Conservation (phyloP, 2,329 filamentous ascomycete genomes). For the Cladorrhinum sp. region DNA sequence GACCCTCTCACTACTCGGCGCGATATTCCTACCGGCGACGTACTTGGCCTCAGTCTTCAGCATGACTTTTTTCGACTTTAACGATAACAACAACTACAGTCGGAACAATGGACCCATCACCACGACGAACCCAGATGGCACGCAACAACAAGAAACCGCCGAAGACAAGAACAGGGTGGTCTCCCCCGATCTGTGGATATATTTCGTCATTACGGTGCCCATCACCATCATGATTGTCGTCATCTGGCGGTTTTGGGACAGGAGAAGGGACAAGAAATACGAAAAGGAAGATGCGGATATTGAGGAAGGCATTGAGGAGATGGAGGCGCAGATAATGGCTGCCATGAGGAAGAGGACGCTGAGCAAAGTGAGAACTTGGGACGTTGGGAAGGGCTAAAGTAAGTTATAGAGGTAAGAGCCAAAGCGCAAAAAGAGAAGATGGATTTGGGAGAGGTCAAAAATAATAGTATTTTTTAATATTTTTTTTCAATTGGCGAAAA, state of each 20-base stretch:
- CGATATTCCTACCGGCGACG: constrained; percentile 61
- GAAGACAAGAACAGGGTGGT: constrained; percentile 39
- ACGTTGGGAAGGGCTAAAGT: constrained; percentile 23
- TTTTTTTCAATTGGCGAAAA: too few species aligned
- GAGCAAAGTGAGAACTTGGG: constrained; percentile 55
- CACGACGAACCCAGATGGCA: not conserved
- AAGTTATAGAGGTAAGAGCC: too few species aligned
- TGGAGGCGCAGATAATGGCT: constrained; percentile 57
- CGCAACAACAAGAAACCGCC: not conserved
- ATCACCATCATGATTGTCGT: constrained; percentile 54
- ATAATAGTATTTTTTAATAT: too few species aligned
- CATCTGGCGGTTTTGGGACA: constrained; percentile 55
- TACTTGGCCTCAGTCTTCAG: constrained; percentile 62
- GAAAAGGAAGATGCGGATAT: constrained; percentile 49
- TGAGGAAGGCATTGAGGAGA: constrained; percentile 52
- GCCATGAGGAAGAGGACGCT: constrained; percentile 55
- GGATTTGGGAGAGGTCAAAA: too few species aligned
- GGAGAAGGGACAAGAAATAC: constrained; percentile 47
- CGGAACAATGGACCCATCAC: constrained; percentile 3
- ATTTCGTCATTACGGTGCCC: constrained; percentile 60
- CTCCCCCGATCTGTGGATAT: constrained; percentile 57
- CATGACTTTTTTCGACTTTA: constrained; percentile 67
- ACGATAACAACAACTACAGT: constrained; percentile 36
- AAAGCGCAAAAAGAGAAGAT: too few species aligned
- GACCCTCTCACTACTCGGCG: constrained; percentile 60